phyloP scores from a whole-genome alignment of 495 filamentous ascomycete genomes.

The Aspergillus carlsbadensis region DNA sequence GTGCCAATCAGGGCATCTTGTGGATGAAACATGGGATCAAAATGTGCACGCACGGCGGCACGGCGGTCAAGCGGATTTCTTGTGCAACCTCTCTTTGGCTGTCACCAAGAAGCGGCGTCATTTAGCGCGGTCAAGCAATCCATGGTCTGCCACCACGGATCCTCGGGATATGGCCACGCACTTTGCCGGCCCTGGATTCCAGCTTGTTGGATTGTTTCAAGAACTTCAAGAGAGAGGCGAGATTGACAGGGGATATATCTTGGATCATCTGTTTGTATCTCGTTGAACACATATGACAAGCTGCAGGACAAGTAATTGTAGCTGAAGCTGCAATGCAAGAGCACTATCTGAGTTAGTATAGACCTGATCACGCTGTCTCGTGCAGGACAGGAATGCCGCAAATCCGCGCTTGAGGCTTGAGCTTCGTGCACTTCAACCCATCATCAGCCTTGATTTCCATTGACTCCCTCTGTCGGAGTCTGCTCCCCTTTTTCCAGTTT shows the following conservation, averaged over 20 bases:
- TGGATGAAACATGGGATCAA: slow-evolving; percentile 29
- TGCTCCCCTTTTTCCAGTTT: background rate
- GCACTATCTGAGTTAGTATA: background rate
- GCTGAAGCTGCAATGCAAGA: too few relatives aligned
- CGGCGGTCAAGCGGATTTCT: slow-evolving; percentile 9
- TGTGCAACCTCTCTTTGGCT: background rate
- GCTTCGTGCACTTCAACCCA: background rate
- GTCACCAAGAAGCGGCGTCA: background rate
- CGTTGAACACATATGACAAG: background rate
- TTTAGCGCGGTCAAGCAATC: background rate
- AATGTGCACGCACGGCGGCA: slow-evolving; percentile 8
- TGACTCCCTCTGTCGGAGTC: background rate
- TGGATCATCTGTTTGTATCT: background rate
- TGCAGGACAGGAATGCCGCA: background rate
- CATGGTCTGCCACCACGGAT: background rate
- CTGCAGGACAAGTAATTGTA: too few relatives aligned
- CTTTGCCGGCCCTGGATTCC: background rate
- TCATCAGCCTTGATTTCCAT: background rate
- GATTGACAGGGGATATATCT: background rate
- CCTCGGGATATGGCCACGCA: slow-evolving; percentile 8
- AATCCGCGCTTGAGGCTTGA: too few relatives aligned
- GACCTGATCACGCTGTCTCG: background rate
- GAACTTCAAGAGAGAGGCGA: background rate
- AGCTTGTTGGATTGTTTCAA: background rate
- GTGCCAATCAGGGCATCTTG: slow-evolving; percentile 16